Conservation (phyloP, 2,329 filamentous ascomycete genomes). For the Trichoderma hamatum region DNA sequence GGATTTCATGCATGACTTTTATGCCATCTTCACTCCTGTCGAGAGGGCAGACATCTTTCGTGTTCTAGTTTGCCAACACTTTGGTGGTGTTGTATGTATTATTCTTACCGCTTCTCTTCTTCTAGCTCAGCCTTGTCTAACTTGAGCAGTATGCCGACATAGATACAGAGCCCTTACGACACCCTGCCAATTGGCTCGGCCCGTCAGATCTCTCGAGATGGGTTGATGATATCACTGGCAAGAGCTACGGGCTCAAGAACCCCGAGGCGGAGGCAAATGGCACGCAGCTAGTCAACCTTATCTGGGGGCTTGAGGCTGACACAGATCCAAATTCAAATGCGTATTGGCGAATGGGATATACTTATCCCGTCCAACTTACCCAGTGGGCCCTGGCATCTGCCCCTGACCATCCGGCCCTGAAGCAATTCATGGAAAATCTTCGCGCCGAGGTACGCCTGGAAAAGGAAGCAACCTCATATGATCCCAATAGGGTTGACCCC, state of each 20-base stretch:
- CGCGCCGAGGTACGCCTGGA: background rate
- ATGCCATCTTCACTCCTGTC: conserved; percentile 30
- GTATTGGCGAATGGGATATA: conserved; percentile 36
- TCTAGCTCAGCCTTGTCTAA: background rate
- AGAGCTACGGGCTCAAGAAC: conserved; percentile 26
- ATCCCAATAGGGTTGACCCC: conserved; percentile 28
- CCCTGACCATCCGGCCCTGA: conserved; percentile 31
- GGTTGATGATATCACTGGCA: conserved; percentile 30
- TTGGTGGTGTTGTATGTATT: conserved; percentile 34
- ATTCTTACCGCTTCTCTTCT: background rate
- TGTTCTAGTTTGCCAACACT: conserved; percentile 31
- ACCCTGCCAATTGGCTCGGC: conserved; percentile 32
- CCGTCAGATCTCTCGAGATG: conserved; percentile 30
- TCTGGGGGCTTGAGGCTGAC: conserved; percentile 35
- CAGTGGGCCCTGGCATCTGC: conserved; percentile 35
- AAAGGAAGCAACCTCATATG: conserved; percentile 3
- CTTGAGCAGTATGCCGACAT: conserved; percentile 33
- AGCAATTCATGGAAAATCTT: conserved; percentile 32
- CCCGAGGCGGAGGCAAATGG: background rate
- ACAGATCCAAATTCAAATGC: conserved; percentile 31
- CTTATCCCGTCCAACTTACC: conserved; percentile 34
- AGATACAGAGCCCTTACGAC: conserved; percentile 34
- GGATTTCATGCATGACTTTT: conserved; percentile 28
- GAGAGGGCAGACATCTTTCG: conserved; percentile 35
- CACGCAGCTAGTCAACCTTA: conserved; percentile 31